A percentile compares a stretch with the other conserved stretches of the same genome.
Conservation (phyloP, 139 green algal genomes). For the Micromonas commoda region DNA sequence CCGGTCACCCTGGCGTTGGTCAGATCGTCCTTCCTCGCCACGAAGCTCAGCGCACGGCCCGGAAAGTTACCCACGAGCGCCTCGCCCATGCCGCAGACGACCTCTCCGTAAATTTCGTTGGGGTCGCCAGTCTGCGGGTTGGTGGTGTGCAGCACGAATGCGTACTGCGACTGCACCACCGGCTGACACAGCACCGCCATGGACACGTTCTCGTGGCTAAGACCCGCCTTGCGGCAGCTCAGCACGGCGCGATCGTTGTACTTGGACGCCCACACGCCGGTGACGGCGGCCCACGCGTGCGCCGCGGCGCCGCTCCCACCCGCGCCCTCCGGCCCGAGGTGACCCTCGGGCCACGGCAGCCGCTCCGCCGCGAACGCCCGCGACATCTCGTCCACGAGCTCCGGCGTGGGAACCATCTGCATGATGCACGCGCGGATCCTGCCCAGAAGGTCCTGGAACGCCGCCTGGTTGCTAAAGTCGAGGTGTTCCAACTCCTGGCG, state of each 20-base stretch:
- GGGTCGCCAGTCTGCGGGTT: slow-evolving; percentile 74
- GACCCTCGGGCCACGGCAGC: neutral
- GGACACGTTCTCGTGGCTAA: slow-evolving; percentile 66
- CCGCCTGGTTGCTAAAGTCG: neutral
- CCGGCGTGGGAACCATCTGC: neutral
- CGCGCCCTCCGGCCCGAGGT: neutral
- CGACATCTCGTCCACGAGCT: neutral
- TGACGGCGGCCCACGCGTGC: slow-evolving; percentile 39
- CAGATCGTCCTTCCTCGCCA: slow-evolving; percentile 5
- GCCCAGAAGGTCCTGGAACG: neutral
- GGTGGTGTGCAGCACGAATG: slow-evolving; percentile 97
- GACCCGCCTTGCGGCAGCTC: slow-evolving; percentile 59
- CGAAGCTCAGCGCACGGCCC: slow-evolving; percentile 19
- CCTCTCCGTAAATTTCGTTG: slow-evolving; percentile 89
- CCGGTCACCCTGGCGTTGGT: neutral
- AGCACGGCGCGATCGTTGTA: slow-evolving; percentile 92
- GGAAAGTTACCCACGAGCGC: slow-evolving; percentile 83
- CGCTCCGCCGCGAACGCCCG: neutral
- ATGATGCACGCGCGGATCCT: neutral
- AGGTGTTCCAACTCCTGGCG: neutral
- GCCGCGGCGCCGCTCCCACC: slow-evolving; percentile 45
- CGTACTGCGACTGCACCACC: slow-evolving; percentile 79
- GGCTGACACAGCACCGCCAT: slow-evolving; percentile 97
- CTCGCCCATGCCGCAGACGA: slow-evolving; percentile 90
- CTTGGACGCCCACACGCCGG: slow-evolving; percentile 92